Evolutionary conservation across 306 rosid species (phyloP), one percentile per base, ranked within the genome.

Genomic region (Mimosa pudica): DNA sequence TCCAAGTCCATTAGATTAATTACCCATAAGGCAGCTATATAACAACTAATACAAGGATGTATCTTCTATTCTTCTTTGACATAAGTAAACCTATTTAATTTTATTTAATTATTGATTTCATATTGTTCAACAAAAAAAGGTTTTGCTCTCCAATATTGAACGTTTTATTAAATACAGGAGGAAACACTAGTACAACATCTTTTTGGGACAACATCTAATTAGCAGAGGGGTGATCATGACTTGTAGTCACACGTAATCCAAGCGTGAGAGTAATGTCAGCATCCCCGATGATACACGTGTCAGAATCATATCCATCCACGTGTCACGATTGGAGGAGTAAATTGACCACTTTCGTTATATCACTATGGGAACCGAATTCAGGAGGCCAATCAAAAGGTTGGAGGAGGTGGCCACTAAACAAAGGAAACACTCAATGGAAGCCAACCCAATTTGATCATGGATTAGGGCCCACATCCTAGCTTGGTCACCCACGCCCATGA

Each of bases 251-350:
- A 80, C 89, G 88, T 88, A 90, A 88, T 70, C 65, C 77, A 80
- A 82, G 55, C 90, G 90, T 85, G 76, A 79, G 87, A 73, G 71
- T 44, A 83, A 67, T 73, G 87, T 90, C 94, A 88, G 88, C 89
- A 73, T 6, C n/a, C 13, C 5, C 0, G 30, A 18, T 20, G 17
- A 52, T 1, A 54, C 82, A 86, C 79, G 79, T 88, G 84, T 70
- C 75, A 0, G 1, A 0, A 60, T 0, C 0, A 0, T 0, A 4
- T 6, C 4, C n/a, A 1, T 5, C 51, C 84, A 85, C 90, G 88
- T 85, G 89, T 72, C 84, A 73, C 32, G 24, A 12, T 13, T 20
- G 33, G 0, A 32, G 8, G 42, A 11, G 16, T n/a, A 30, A 32
- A 24, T 24, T 24, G 30, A 24, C 30, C 30, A 24, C 30, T 24